Conservation (phyloP, 352 stramenopile species). For the Pythium dissimile region DNA sequence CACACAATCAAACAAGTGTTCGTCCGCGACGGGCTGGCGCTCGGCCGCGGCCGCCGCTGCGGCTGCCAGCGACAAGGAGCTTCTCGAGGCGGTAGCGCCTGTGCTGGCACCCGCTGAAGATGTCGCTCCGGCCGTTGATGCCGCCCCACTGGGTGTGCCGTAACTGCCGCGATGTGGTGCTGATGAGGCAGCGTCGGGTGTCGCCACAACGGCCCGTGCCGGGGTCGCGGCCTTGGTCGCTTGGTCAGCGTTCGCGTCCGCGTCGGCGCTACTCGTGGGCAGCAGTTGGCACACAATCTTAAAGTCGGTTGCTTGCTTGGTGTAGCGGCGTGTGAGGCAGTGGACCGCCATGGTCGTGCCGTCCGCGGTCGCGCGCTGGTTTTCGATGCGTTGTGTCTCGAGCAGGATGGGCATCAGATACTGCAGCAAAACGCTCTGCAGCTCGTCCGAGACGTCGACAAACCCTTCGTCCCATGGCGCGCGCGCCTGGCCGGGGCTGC, state of each 20-base stretch:
- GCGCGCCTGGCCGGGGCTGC: not conserved
- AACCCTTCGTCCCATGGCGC: conserved; percentile 40
- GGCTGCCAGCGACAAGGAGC: not conserved
- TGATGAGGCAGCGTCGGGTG: not conserved
- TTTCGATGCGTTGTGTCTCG: conserved; percentile 24
- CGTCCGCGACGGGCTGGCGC: conserved; percentile 1
- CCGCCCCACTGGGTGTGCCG: not conserved
- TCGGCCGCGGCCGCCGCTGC: not conserved
- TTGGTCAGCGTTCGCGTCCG: not conserved
- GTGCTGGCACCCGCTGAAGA: not conserved
- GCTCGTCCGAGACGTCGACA: conserved; percentile 45
- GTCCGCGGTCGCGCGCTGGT: not conserved
- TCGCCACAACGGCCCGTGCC: not conserved
- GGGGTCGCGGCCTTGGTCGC: not conserved
- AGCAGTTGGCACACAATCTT: conserved; percentile 29
- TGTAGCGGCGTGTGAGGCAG: conserved; percentile 57
- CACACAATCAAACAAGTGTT: conserved; percentile 64
- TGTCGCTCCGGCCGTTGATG: not conserved
- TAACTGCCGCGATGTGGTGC: not conserved
- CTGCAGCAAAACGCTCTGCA: conserved; percentile 50
- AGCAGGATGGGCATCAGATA: conserved; percentile 51
- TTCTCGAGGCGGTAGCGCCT: not conserved
- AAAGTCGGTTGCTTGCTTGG: conserved; percentile 63
- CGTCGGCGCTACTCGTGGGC: not conserved
- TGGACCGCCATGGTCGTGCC: conserved; percentile 24